A percentile compares a stretch with the other conserved stretches of the same genome.
Evolutionary conservation across 2,329 filamentous ascomycete genomes (phyloP).

Genomic region (Podosphaera xanthii): DNA sequence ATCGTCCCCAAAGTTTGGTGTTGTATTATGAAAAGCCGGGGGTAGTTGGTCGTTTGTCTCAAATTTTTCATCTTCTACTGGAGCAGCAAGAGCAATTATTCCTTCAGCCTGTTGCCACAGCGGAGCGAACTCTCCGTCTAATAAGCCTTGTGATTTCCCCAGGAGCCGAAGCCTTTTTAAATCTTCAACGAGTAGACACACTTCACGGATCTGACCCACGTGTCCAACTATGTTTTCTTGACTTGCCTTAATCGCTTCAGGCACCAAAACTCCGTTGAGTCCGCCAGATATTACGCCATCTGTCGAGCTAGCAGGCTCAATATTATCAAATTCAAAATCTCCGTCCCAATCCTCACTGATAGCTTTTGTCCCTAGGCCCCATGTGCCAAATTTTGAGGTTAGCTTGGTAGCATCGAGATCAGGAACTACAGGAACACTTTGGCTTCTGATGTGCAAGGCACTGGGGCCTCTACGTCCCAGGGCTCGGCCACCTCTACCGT

Average conservation of each 20-base stretch:
- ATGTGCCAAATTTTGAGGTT: constrained; percentile 56
- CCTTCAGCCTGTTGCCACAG: constrained; percentile 68
- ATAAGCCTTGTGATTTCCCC: constrained; percentile 42
- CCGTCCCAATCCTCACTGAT: constrained; percentile 78
- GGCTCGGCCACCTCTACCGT: constrained; percentile 45
- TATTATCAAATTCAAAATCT: constrained; percentile 50
- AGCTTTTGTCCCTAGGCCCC: constrained; percentile 58
- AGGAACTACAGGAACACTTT: constrained; percentile 54
- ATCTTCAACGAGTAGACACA: constrained; percentile 62
- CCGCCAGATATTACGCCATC: constrained; percentile 20
- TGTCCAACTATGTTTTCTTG: constrained; percentile 66
- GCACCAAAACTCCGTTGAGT: constrained; percentile 39
- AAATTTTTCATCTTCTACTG: constrained; percentile 31
- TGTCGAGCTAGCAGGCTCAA: constrained; percentile 17
- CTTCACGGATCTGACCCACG: constrained; percentile 61
- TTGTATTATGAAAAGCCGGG: neutral
- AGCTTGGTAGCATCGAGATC: constrained; percentile 31
- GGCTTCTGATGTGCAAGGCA: constrained; percentile 47
- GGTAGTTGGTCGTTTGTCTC: constrained; percentile 7
- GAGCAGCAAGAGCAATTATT: constrained; percentile 64
- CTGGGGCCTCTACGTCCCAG: constrained; percentile 44
- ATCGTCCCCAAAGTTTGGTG: constrained; percentile 14
- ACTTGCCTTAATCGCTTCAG: constrained; percentile 56
- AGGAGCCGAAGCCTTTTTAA: constrained; percentile 55
- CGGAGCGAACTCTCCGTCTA: constrained; percentile 31